Evolutionary conservation across 1,284 basidiomycete genomes (phyloP).

Genomic region (Pseudozyma sp.): DNA sequence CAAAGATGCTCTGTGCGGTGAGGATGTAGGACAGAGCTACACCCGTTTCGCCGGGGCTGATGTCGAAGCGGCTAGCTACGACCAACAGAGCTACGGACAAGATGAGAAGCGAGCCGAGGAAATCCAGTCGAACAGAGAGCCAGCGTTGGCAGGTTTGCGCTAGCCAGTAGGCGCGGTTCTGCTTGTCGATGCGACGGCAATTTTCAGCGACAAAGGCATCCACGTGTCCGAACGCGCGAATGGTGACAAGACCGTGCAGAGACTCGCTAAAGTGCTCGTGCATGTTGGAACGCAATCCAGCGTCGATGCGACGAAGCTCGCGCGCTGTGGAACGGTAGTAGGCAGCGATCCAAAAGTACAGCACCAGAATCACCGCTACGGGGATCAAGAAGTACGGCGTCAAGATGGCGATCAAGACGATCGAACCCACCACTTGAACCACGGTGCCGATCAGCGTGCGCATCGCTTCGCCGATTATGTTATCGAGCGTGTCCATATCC

Average conservation of each 20-base stretch:
- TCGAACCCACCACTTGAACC: constrained; percentile 77
- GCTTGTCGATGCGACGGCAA: constrained; percentile 31
- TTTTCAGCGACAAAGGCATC: constrained; percentile 32
- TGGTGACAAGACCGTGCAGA: constrained; percentile 36
- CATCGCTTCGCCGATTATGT: constrained; percentile 75
- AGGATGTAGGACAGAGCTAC: constrained; percentile 81
- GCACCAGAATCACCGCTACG: constrained; percentile 76
- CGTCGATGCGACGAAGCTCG: constrained; percentile 39
- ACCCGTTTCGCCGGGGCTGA: constrained; percentile 83
- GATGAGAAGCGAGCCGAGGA: constrained; percentile 79
- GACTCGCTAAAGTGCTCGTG: constrained; percentile 53
- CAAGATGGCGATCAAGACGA: constrained; percentile 81
- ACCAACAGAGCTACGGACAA: constrained; percentile 78
- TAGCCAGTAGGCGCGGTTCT: constrained; percentile 53
- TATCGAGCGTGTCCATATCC: constrained; percentile 67
- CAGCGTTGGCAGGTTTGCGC: constrained; percentile 51
- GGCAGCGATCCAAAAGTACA: constrained; percentile 66
- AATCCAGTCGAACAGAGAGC: constrained; percentile 79
- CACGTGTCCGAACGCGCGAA: constrained; percentile 41
- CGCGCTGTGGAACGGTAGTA: constrained; percentile 42
- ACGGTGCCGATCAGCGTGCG: constrained; percentile 80
- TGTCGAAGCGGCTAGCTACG: constrained; percentile 78
- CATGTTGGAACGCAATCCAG: constrained; percentile 41
- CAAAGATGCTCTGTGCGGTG: constrained; percentile 76
- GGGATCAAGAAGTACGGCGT: constrained; percentile 81